phyloP scores from a whole-genome alignment of 2,329 filamentous ascomycete genomes.

The Tolypocladium album region DNA sequence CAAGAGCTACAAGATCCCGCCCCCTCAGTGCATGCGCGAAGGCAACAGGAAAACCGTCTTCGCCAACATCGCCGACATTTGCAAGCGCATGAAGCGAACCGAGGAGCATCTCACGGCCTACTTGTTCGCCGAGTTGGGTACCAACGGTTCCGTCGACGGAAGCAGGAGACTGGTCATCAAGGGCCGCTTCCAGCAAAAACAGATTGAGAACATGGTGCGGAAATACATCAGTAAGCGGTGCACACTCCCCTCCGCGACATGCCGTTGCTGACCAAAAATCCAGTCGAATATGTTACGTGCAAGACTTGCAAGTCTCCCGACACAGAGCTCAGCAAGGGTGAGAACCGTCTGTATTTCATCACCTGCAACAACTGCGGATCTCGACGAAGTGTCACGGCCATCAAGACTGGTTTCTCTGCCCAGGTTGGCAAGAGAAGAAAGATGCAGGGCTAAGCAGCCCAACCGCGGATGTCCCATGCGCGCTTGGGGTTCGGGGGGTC shows the following conservation, averaged over 20 bases:
- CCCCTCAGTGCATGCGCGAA: constrained; percentile 97
- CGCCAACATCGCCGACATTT: constrained; percentile 97
- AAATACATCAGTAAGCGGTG: constrained; percentile 75
- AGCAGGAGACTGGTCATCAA: constrained; percentile 92
- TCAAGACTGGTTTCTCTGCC: constrained; percentile 99
- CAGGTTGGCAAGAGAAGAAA: constrained; percentile 98
- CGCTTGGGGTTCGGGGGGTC: not conserved
- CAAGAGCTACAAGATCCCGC: constrained; percentile 98
- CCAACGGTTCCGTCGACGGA: constrained; percentile 89
- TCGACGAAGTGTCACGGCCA: constrained; percentile 83
- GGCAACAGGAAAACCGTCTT: constrained; percentile 99
- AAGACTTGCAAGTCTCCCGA: constrained; percentile 95
- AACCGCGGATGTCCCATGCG: constrained; percentile 1
- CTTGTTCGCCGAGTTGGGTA: constrained; percentile 96
- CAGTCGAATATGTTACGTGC: constrained; percentile 95
- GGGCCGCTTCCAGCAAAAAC: constrained; percentile 99
- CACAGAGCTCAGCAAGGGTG: constrained; percentile 94
- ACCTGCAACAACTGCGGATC: constrained; percentile 80
- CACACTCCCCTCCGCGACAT: not conserved
- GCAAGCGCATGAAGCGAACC: constrained; percentile 97
- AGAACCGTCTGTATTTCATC: constrained; percentile 98
- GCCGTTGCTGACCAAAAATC: not conserved
- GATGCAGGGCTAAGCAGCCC: constrained; percentile 60
- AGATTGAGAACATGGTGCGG: constrained; percentile 93
- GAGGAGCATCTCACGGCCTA: constrained; percentile 97